phyloP scores from a whole-genome alignment of 2,329 filamentous ascomycete genomes.

The Albophoma yamanashiensis region DNA sequence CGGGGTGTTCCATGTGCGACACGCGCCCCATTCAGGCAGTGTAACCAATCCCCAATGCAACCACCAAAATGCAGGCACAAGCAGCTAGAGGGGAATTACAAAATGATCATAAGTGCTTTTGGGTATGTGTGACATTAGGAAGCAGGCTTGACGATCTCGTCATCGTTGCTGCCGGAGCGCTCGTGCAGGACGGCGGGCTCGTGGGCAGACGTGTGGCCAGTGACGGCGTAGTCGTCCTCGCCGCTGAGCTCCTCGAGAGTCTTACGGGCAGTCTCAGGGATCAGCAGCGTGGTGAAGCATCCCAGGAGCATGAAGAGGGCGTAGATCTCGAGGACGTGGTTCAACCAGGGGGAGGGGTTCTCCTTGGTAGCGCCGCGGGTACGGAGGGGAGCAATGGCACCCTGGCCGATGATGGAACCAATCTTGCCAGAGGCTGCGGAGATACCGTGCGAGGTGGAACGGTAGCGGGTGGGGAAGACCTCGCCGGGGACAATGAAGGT shows the following conservation, averaged over 20 bases:
- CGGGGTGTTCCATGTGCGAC: background rate
- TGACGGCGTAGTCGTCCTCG: slow-evolving; percentile 20
- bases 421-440: slow-evolving; percentile 45
- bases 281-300: slow-evolving; percentile 55
- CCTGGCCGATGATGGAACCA: slow-evolving; percentile 46
- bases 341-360: slow-evolving; percentile 53
- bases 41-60: background rate
- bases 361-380: slow-evolving; percentile 29
- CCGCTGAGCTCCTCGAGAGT: slow-evolving; percentile 54
- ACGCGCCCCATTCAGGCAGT: background rate
- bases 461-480: slow-evolving; percentile 45
- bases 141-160: slow-evolving; percentile 1
- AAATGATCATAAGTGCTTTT: background rate
- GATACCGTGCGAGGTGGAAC: slow-evolving; percentile 47
- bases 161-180: background rate
- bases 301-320: slow-evolving; percentile 70
- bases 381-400: slow-evolving; percentile 44
- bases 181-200: background rate
- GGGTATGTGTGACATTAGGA: background rate
- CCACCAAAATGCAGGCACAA: background rate
- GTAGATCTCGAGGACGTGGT: slow-evolving; percentile 67
- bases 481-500: slow-evolving; percentile 48
- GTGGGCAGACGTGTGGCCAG: background rate
- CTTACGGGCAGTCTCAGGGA: slow-evolving; percentile 65
- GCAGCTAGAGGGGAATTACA: background rate